These are phyloP conservation scores for Suaeda aralocaspica DNA, from an alignment of 148 eudicot species.

Conservation along the genomic window DNA sequence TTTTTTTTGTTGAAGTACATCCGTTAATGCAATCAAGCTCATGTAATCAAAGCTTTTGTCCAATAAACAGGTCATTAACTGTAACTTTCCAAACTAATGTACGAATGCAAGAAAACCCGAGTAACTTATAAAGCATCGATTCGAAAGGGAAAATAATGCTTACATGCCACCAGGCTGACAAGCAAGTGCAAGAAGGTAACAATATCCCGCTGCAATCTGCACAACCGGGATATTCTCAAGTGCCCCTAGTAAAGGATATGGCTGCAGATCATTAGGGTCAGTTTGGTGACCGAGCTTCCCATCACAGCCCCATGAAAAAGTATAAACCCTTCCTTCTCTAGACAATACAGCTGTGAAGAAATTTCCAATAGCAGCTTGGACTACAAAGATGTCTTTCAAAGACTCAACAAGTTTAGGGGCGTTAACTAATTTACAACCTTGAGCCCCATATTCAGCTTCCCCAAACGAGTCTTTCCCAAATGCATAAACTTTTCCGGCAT, in stretches of 20 bases:
- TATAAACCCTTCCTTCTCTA: slow-evolving; percentile 85
- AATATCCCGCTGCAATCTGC: slow-evolving; percentile 87
- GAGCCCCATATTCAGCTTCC: slow-evolving; percentile 63
- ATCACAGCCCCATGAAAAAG: slow-evolving; percentile 94
- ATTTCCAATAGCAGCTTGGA: slow-evolving; percentile 88
- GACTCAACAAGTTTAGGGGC: slow-evolving; percentile 75
- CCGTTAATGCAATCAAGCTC: no score
- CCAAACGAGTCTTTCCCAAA: slow-evolving; percentile 87
- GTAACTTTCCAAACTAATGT: neutral
- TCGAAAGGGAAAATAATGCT: slow-evolving; percentile 29
- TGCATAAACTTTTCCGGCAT: slow-evolving; percentile 72
- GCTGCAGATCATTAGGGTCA: slow-evolving; percentile 58
- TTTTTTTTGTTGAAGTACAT: no score
- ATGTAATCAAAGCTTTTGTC: no score
- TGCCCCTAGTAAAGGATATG: slow-evolving; percentile 72
- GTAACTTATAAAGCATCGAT: neutral
- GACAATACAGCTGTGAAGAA: slow-evolving; percentile 91
- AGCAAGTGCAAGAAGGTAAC: slow-evolving; percentile 89
- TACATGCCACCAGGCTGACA: slow-evolving; percentile 91
- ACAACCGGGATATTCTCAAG: slow-evolving; percentile 79
- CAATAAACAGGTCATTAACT: no score
- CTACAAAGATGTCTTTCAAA: slow-evolving; percentile 79
- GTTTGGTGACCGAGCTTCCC: slow-evolving; percentile 74
- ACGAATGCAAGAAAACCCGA: neutral
- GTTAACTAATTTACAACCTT: slow-evolving; percentile 51